These are phyloP conservation scores for Syzygium oleosum DNA, from an alignment of 345 rosid species.

Conservation along the genomic window DNA sequence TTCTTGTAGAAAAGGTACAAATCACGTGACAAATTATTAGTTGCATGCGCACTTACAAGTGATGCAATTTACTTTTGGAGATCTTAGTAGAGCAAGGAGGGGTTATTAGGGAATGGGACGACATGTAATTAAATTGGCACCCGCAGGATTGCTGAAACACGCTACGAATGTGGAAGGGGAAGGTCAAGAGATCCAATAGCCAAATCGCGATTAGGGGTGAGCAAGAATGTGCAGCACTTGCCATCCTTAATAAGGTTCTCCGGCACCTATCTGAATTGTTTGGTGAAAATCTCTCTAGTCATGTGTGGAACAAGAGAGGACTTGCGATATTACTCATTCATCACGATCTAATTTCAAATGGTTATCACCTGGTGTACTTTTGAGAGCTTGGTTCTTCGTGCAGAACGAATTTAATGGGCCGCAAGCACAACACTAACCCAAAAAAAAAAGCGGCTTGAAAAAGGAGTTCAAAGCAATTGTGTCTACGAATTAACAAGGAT, in stretches of 20 bases:
- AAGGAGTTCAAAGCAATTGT: too few relatives aligned
- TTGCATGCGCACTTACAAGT: background rate
- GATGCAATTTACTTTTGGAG: too few relatives aligned
- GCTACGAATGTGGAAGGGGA: background rate
- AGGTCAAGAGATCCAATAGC: background rate
- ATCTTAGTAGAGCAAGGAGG: background rate
- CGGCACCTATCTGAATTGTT: too few relatives aligned
- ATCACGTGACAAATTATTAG: background rate
- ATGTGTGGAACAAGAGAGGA: background rate
- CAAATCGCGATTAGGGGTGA: background rate
- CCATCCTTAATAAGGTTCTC: too few relatives aligned
- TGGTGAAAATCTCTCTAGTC: too few relatives aligned
- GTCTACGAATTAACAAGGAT: too few relatives aligned
- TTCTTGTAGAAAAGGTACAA: background rate
- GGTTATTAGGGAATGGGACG: background rate
- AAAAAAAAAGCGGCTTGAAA: too few relatives aligned
- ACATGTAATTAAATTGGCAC: too few relatives aligned
- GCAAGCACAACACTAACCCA: background rate
- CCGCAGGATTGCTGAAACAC: background rate
- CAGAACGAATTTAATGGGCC: background rate
- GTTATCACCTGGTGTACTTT: background rate
- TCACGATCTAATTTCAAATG: background rate
- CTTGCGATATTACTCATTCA: background rate
- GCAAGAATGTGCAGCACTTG: background rate
- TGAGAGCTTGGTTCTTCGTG: background rate